Percentiles rank a stretch among this genome's conserved stretches.
These are phyloP conservation scores for Xylona heveae DNA, from an alignment of 495 filamentous ascomycete species.

Conservation along the genomic window DNA sequence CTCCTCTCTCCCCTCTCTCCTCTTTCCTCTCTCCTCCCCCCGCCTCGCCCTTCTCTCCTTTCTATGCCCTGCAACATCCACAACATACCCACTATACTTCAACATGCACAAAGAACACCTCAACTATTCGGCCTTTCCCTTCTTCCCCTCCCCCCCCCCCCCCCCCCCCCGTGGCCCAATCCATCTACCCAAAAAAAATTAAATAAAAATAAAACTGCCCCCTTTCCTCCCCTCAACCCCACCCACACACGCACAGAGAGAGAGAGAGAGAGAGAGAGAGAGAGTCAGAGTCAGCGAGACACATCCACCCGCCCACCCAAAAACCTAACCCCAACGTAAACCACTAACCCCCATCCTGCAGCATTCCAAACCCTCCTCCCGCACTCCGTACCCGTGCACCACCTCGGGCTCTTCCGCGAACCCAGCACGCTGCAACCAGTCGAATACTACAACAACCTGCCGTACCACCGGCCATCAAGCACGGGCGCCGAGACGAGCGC, in stretches of 20 bases:
- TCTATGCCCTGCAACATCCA: too few relatives aligned
- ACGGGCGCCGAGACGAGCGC: constrained; percentile 16
- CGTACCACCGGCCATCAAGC: constrained; percentile 33
- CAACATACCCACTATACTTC: too few relatives aligned
- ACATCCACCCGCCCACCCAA: constrained; percentile 3
- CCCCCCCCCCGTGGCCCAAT: not conserved
- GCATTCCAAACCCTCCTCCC: constrained; percentile 74
- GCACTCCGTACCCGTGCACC: constrained; percentile 60
- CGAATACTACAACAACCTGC: constrained; percentile 97
- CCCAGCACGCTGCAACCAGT: constrained; percentile 66
- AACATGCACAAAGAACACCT: too few relatives aligned
- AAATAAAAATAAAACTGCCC: too few relatives aligned
- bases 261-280: too few relatives aligned
- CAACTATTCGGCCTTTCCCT: too few relatives aligned
- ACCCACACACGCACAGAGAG: too few relatives aligned
- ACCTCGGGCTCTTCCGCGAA: constrained; percentile 86
- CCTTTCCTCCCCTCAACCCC: too few relatives aligned
- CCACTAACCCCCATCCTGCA: constrained; percentile 34
- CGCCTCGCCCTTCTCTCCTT: too few relatives aligned
- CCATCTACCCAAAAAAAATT: too few relatives aligned
- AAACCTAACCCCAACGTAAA: constrained; percentile 22
- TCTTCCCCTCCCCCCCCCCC: too few relatives aligned
- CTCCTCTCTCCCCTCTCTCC: constrained; percentile 1
- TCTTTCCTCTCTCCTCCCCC: constrained; percentile 2
- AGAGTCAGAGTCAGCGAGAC: too few relatives aligned